Evolutionary conservation across 2,329 filamentous ascomycete species (phyloP).

Genomic region (Sporothrix variecibatus): DNA sequence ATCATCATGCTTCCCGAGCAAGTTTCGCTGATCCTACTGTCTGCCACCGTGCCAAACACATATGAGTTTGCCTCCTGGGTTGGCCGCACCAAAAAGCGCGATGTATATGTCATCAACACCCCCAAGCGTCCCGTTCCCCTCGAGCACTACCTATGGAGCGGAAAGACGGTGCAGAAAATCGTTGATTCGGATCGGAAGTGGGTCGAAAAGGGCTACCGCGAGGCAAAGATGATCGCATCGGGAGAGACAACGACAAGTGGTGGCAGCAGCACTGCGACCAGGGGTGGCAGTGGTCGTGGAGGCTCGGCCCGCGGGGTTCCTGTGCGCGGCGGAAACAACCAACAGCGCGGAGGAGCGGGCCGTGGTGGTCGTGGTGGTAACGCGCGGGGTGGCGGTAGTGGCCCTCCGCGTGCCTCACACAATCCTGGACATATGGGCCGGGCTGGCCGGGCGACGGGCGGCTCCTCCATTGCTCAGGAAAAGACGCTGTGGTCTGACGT

Average conservation of each 20-base stretch:
- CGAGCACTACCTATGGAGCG: conserved; percentile 95
- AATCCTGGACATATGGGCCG: conserved; percentile 84
- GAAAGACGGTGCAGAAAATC: conserved; percentile 90
- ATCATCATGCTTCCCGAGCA: conserved; percentile 99
- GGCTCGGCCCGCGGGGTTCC: conserved; percentile 43
- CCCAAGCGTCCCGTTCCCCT: conserved; percentile 91
- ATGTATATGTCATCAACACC: conserved; percentile 98
- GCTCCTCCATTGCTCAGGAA: conserved; percentile 89
- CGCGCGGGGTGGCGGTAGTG: conserved; percentile 53
- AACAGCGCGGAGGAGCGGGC: conserved; percentile 49
- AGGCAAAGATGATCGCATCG: conserved; percentile 46
- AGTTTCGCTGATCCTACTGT: conserved; percentile 90
- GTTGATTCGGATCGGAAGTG: conserved; percentile 92
- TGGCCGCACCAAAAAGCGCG: conserved; percentile 94
- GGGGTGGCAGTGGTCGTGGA: conserved; percentile 33
- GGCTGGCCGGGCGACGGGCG: conserved; percentile 79
- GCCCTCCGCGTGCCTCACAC: conserved; percentile 62
- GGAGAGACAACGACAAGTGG: conserved; percentile 49
- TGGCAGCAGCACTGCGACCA: conserved; percentile 19
- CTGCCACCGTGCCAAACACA: conserved; percentile 95
- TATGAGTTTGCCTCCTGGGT: conserved; percentile 99
- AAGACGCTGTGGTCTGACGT: conserved; percentile 96
- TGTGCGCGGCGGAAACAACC: conserved; percentile 22
- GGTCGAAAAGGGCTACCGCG: conserved; percentile 90
- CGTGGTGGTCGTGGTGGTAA: conserved; percentile 55